These are phyloP conservation scores for Gigaspora rosea DNA, from an alignment of 192 early-diverging fungal genomes.

Conservation along the genomic window DNA sequence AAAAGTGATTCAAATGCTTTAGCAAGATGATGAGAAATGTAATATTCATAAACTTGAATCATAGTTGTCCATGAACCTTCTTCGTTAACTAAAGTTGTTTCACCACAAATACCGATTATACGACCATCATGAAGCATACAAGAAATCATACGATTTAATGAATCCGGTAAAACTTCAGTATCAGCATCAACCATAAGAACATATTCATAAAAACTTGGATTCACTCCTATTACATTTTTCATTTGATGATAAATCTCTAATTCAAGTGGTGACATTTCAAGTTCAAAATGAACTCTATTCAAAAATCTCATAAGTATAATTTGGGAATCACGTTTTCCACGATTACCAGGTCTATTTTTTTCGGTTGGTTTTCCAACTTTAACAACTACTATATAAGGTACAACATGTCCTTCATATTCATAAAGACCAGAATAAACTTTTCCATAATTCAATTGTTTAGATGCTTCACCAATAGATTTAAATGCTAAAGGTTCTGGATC, in stretches of 20 bases:
- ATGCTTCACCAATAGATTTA: slow-evolving; percentile 87
- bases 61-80: slow-evolving; percentile 91
- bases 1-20: slow-evolving; percentile 86
- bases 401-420: slow-evolving; percentile 82
- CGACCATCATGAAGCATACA: slow-evolving; percentile 76
- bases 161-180: slow-evolving; percentile 80
- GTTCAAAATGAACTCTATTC: slow-evolving; percentile 88
- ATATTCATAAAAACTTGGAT: slow-evolving; percentile 78
- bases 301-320: slow-evolving; percentile 93
- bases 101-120: slow-evolving; percentile 91
- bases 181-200: slow-evolving; percentile 81
- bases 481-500: slow-evolving; percentile 79
- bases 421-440: slow-evolving; percentile 96
- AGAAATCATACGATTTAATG: slow-evolving; percentile 87
- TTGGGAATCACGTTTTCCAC: slow-evolving; percentile 98
- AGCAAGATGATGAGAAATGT: slow-evolving; percentile 88
- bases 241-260: slow-evolving; percentile 96
- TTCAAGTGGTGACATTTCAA: slow-evolving; percentile 90
- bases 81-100: slow-evolving; percentile 90
- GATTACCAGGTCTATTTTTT: slow-evolving; percentile 86
- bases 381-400: slow-evolving; percentile 92
- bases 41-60: slow-evolving; percentile 97
- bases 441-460: slow-evolving; percentile 90
- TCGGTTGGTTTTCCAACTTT: slow-evolving; percentile 91
- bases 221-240: slow-evolving; percentile 94